A percentile compares a stretch with the other conserved stretches of the same genome.
These are phyloP conservation scores for Chaetomiaceae sp. DNA, from an alignment of 2,329 filamentous ascomycete genomes.

Conservation along the genomic window DNA sequence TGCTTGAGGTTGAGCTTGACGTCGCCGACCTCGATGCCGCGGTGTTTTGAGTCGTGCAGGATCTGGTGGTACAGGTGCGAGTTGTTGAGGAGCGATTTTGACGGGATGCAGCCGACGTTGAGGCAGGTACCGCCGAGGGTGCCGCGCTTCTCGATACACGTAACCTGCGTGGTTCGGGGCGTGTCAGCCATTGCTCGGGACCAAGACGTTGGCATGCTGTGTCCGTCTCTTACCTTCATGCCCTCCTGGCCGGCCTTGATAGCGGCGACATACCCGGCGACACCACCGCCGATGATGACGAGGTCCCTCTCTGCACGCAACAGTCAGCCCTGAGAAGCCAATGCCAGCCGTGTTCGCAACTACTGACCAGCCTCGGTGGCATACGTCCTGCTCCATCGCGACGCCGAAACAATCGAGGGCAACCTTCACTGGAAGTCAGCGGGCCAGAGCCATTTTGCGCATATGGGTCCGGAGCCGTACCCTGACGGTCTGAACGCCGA, in stretches of 20 bases:
- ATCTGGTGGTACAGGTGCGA: conserved; percentile 97
- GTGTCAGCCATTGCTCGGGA: conserved; percentile 1
- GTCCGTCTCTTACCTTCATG: conserved; percentile 63
- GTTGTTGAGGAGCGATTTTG: conserved; percentile 99
- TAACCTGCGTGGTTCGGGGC: conserved; percentile 54
- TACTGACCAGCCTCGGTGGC: conserved; percentile 54
- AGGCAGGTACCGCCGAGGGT: conserved; percentile 92
- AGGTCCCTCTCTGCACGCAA: conserved; percentile 80
- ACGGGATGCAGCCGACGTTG: conserved; percentile 98
- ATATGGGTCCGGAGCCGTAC: conserved; percentile 38
- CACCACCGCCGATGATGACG: conserved; percentile 95
- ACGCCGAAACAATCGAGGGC: conserved; percentile 45
- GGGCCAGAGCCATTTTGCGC: conserved; percentile 25
- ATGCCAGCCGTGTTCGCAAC: conserved; percentile 36
- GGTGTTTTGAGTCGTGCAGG: conserved; percentile 92
- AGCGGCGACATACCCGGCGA: conserved; percentile 96
- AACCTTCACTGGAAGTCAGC: conserved; percentile 38
- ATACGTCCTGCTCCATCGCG: conserved; percentile 55
- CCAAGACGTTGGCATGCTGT: not conserved
- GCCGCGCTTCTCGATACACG: conserved; percentile 98
- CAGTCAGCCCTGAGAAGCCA: conserved; percentile 28
- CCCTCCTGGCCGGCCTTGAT: conserved; percentile 99
- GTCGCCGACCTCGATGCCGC: conserved; percentile 95
- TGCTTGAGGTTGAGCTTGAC: conserved; percentile 92
- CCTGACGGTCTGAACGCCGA: conserved; percentile 52